Conservation (phyloP, 306 rosid species). For the Neltuma alba region DNA sequence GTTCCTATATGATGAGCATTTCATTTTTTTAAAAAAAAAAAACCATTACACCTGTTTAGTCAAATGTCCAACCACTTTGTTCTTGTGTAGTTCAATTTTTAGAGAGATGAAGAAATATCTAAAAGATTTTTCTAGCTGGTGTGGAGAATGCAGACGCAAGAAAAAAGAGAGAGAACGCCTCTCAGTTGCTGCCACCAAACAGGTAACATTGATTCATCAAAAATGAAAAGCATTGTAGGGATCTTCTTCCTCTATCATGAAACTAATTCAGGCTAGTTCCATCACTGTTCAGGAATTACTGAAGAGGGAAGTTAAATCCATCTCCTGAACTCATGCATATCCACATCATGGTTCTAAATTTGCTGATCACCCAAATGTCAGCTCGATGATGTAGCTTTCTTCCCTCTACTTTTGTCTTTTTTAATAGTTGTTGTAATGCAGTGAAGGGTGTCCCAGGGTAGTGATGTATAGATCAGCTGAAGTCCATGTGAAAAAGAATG, state of each 20-base stretch:
- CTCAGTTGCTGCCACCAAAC: slow-evolving; percentile 63
- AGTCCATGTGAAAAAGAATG: background rate
- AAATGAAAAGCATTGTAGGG: background rate
- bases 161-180: slow-evolving; percentile 67
- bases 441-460: background rate
- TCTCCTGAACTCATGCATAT: slow-evolving; percentile 46
- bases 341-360: slow-evolving; percentile 51
- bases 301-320: slow-evolving; percentile 53
- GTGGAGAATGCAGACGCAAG: slow-evolving; percentile 84
- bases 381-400: background rate
- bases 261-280: slow-evolving; percentile 22
- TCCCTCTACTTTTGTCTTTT: background rate
- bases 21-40: background rate
- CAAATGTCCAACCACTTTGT: slow-evolving; percentile 24
- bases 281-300: slow-evolving; percentile 63
- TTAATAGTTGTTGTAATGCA: background rate
- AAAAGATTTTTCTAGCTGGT: slow-evolving; percentile 78
- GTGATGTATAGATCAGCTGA: background rate
- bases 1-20: background rate
- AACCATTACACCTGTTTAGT: slow-evolving; percentile 3
- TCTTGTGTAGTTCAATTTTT: slow-evolving; percentile 67
- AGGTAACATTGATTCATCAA: slow-evolving; percentile 49
- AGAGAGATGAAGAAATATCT: slow-evolving; percentile 82
- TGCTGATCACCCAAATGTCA: slow-evolving; percentile 12
- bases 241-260: slow-evolving; percentile 11